A percentile compares a stretch with the other conserved stretches of the same genome.
Evolutionary conservation across 768 basidiomycete species (phyloP).

Genomic region (Trametes coccinea): DNA sequence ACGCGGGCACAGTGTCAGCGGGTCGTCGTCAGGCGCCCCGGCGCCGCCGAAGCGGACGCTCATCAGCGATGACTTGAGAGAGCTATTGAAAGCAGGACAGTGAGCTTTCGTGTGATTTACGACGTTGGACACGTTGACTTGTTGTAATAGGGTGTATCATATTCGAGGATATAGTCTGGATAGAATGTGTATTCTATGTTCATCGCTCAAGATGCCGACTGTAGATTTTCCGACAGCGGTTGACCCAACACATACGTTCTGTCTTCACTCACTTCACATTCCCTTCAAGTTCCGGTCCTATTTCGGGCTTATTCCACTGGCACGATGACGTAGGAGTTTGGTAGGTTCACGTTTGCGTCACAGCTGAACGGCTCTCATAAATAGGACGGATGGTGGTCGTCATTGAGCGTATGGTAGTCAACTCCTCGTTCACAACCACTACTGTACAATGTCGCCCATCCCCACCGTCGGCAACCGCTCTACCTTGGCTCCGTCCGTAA

Average conservation of each 20-base stretch:
- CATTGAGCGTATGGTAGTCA: too few species aligned
- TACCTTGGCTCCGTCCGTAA: not conserved
- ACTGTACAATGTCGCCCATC: not conserved
- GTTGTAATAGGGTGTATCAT: constrained; percentile 18
- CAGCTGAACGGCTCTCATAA: too few species aligned
- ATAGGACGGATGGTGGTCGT: too few species aligned
- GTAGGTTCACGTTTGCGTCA: not conserved
- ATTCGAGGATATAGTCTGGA: constrained; percentile 3
- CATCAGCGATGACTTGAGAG: constrained; percentile 63
- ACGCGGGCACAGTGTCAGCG: constrained; percentile 14
- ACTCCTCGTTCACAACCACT: not conserved
- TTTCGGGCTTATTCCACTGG: too few species aligned
- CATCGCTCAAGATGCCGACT: too few species aligned
- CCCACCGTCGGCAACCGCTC: not conserved
- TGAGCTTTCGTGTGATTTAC: constrained; percentile 21
- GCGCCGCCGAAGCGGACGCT: constrained; percentile 38
- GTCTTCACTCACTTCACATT: too few species aligned
- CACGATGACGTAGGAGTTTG: not conserved
- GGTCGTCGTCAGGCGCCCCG: constrained; percentile 28
- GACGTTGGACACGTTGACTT: constrained; percentile 12
- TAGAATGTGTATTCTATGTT: not conserved
- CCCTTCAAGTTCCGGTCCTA: too few species aligned
- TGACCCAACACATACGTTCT: too few species aligned
- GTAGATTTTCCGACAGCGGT: too few species aligned
- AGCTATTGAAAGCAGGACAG: constrained; percentile 52